Conservation (phyloP, 306 rosid species). For the Pterocarpus santalinus region DNA sequence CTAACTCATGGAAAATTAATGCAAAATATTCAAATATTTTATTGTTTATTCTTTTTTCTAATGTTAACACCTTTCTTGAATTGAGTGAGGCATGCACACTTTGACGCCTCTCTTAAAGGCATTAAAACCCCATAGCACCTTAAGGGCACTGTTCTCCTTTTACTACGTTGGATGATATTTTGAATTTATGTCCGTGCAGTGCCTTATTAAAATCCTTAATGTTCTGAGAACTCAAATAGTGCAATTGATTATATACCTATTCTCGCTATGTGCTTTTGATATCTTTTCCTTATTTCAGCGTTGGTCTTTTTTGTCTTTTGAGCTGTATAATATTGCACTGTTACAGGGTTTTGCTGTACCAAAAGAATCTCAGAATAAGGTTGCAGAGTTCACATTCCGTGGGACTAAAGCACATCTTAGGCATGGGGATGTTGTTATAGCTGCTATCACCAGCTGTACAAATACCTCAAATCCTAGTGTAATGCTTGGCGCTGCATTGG, state of each 20-base stretch:
- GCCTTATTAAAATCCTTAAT: background rate
- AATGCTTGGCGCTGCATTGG: slow-evolving; percentile 99
- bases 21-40: background rate
- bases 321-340: slow-evolving; percentile 51
- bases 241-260: slow-evolving; percentile 17
- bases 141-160: background rate
- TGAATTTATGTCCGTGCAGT: background rate
- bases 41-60: background rate
- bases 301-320: slow-evolving; percentile 33
- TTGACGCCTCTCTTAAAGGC: background rate
- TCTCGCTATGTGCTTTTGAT: background rate
- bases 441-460: slow-evolving; percentile 99
- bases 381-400: slow-evolving; percentile 68
- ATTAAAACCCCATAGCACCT: slow-evolving; percentile 4
- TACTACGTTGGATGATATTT: slow-evolving; percentile 18
- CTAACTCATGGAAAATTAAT: background rate
- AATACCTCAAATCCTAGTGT: slow-evolving; percentile 99
- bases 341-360: slow-evolving; percentile 93
- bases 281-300: slow-evolving; percentile 15
- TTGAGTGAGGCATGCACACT: background rate
- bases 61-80: background rate
- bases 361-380: slow-evolving; percentile 77
- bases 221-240: slow-evolving; percentile 27
- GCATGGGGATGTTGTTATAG: slow-evolving; percentile 97
- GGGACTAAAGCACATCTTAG: slow-evolving; percentile 82